These are phyloP conservation scores for Vitis rotundifolia DNA, from an alignment of 164 flowering plant species.

Conservation along the genomic window DNA sequence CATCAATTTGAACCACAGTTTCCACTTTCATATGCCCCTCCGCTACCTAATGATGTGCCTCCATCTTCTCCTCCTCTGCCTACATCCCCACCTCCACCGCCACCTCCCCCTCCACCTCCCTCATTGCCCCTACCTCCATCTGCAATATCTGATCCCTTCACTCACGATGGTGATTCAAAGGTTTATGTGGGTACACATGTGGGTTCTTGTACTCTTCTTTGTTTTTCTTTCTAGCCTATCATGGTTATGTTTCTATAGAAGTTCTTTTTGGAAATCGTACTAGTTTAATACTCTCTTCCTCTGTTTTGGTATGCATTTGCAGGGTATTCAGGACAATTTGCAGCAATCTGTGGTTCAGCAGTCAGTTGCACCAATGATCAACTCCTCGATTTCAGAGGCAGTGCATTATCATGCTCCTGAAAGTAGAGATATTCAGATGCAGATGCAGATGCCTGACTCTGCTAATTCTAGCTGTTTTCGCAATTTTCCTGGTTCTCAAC, in stretches of 20 bases:
- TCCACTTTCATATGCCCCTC: conserved; percentile 43
- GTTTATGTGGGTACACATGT: conserved; percentile 29
- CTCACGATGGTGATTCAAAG: conserved; percentile 29
- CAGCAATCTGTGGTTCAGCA: conserved; percentile 31
- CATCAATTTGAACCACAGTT: conserved; percentile 32
- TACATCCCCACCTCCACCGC: conserved; percentile 36
- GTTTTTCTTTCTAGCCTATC: not conserved
- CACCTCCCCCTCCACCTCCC: conserved; percentile 21
- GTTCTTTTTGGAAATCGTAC: too few relatives aligned
- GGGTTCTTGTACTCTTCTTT: conserved; percentile 10
- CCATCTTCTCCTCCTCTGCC: conserved; percentile 74
- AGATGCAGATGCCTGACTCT: conserved; percentile 38
- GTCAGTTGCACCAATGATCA: conserved; percentile 30
- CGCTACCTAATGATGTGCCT: conserved; percentile 54
- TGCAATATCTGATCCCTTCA: conserved; percentile 19
- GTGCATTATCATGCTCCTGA: conserved; percentile 38
- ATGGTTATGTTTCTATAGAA: not conserved
- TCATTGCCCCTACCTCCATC: conserved; percentile 8
- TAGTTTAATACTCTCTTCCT: not conserved
- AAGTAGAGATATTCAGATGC: conserved; percentile 36
- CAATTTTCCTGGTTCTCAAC: conserved; percentile 28
- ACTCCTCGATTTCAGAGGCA: conserved; percentile 29
- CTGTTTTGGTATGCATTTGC: conserved; percentile 23
- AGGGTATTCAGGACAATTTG: conserved; percentile 38
- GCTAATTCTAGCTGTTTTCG: conserved; percentile 28